Conservation (phyloP, 306 rosid genomes). For the Cyamopsis tetragonoloba region DNA sequence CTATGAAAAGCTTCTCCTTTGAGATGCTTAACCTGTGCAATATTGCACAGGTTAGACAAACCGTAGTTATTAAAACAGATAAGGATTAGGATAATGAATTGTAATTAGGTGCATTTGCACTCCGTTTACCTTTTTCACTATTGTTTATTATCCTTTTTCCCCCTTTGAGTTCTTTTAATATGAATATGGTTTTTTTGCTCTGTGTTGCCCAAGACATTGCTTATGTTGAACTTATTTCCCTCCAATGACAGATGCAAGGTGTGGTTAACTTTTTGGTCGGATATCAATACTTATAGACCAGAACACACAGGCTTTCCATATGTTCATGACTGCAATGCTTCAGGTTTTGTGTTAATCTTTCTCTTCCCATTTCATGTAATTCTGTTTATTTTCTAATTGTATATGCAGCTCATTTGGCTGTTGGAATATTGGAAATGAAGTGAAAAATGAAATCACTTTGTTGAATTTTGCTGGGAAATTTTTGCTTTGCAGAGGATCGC, state of each 20-base stretch:
- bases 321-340: constrained; percentile 95
- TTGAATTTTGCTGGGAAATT: constrained; percentile 24
- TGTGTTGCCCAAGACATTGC: background rate
- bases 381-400: constrained; percentile 1
- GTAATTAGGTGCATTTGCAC: background rate
- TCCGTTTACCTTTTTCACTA: background rate
- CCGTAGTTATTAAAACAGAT: constrained; percentile 1
- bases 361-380: constrained; percentile 6
- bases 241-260: constrained; percentile 69
- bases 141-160: background rate
- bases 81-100: constrained; percentile 8
- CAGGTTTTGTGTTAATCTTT: constrained; percentile 55
- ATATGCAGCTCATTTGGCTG: background rate
- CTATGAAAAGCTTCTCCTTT: too few relatives aligned
- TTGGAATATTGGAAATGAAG: background rate
- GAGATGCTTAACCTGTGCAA: too few relatives aligned
- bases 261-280: constrained; percentile 94
- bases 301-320: constrained; percentile 93
- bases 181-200: background rate
- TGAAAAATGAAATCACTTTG: constrained; percentile 26
- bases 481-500: background rate
- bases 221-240: constrained; percentile 11
- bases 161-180: background rate
- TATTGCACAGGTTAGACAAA: too few relatives aligned
- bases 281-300: constrained; percentile 92